Evolutionary conservation across 495 filamentous ascomycete genomes (phyloP), one percentile per base, ranked within the genome.

Genomic region (Saxophila tyrrhenica): DNA sequence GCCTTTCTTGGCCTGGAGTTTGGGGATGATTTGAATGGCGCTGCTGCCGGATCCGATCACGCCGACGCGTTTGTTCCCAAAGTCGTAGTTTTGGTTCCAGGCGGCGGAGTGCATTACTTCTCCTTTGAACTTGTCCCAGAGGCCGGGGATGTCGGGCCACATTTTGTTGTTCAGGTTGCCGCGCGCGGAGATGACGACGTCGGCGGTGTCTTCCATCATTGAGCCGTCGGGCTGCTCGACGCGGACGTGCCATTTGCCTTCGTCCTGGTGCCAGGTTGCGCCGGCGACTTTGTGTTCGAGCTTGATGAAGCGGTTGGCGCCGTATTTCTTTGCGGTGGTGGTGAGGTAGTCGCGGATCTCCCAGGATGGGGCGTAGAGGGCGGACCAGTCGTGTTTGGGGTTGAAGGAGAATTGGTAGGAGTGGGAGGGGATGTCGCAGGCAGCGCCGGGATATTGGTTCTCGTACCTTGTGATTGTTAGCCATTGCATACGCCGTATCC

Each of bases 371-470:
- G 67, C 64, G 48, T 70, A 70, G 21, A 67, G 57, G 0, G 62
- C 50, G 13, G 61, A 64, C 64, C 64, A 70, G 35, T 62, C 58
- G 0, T 43, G 60, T 43, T 68, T 68, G 13, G 67, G 67, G 22
- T 67, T 65, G 55, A 70, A 70, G 17, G 65, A 62, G 44, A 59
- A 55, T 45, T 55, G 55, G 25, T 56, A 61, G 1, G 46, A 57
- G 52, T 63, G 56, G 51, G 59, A 56, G 23, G 67, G 65, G 13
- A 70, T 57, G 47, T 68, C 65, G 44, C 67, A 67, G 17, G 75
- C 75, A n/a, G 81, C 79, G 19, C 83, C 83, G 0, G 82, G 41
- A 44, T 44, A 44, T 54, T 73, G 70, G 51, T 87, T 86, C 65
- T 85, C 82, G 42, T 77, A 79, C 83, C 84, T 61, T 2, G 5